These are phyloP conservation scores for Huntiella abstrusa DNA, from an alignment of 2,329 filamentous ascomycete species.

Conservation along the genomic window DNA sequence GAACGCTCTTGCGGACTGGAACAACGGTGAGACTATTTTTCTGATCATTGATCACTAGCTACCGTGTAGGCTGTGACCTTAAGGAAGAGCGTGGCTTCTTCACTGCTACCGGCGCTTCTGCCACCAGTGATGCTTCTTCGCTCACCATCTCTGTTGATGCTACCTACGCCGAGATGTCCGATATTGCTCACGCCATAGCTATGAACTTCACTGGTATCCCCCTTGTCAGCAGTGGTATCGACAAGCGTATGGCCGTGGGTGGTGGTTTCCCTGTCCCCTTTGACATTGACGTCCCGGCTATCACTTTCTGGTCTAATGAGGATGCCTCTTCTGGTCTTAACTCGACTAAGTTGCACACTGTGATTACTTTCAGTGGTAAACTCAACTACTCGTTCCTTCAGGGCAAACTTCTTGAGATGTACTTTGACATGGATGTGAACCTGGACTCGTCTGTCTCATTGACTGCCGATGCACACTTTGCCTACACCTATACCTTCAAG, in stretches of 20 bases:
- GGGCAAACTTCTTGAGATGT: slow-evolving; percentile 15
- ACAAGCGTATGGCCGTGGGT: not conserved
- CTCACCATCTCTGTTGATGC: slow-evolving; percentile 17
- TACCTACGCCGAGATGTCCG: slow-evolving; percentile 17
- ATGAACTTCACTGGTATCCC: slow-evolving; percentile 16
- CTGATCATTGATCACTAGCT: slow-evolving; percentile 26
- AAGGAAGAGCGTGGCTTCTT: slow-evolving; percentile 23
- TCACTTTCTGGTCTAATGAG: slow-evolving; percentile 15
- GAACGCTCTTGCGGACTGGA: slow-evolving; percentile 13
- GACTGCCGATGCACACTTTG: slow-evolving; percentile 18
- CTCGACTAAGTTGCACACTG: slow-evolving; percentile 18
- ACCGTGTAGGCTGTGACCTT: slow-evolving; percentile 22
- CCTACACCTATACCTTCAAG: slow-evolving; percentile 18
- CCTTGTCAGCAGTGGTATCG: slow-evolving; percentile 13
- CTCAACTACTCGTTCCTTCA: slow-evolving; percentile 14
- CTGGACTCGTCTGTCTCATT: slow-evolving; percentile 21
- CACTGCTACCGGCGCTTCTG: slow-evolving; percentile 16
- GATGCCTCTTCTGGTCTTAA: slow-evolving; percentile 20
- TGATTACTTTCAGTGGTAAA: slow-evolving; percentile 23
- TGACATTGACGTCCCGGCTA: slow-evolving; percentile 2
- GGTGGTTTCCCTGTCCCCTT: slow-evolving; percentile 2
- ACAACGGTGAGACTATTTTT: slow-evolving; percentile 15
- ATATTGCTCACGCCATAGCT: slow-evolving; percentile 14
- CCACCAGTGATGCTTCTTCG: not conserved
- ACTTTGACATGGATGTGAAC: slow-evolving; percentile 24